These are phyloP conservation scores for Phlyctochytrium planicorne DNA, from an alignment of 192 early-diverging fungal genomes.

Conservation along the genomic window DNA sequence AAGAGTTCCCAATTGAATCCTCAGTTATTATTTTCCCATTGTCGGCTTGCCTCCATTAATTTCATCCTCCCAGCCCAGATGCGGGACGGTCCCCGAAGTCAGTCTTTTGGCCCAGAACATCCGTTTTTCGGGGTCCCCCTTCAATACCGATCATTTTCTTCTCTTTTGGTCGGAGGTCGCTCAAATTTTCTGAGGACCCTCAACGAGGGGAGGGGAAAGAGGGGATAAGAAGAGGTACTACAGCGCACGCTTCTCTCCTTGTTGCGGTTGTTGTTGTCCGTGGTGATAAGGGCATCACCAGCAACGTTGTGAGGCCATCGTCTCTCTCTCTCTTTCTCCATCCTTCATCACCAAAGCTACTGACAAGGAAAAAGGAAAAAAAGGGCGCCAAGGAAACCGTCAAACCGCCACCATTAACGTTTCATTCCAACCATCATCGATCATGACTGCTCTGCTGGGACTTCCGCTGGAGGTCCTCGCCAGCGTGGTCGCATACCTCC, in stretches of 20 bases:
- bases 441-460: not conserved
- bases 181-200: not conserved
- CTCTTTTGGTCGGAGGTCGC: not conserved
- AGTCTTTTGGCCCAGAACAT: too few relatives aligned
- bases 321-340: too few relatives aligned
- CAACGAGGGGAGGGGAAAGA: not conserved
- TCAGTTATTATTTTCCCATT: too few relatives aligned
- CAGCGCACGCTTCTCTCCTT: not conserved
- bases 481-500: not conserved
- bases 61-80: too few relatives aligned
- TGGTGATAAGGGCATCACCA: not conserved
- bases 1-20: too few relatives aligned
- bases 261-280: not conserved
- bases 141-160: too few relatives aligned
- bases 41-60: too few relatives aligned
- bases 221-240: not conserved
- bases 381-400: not conserved
- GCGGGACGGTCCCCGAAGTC: too few relatives aligned
- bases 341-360: too few relatives aligned
- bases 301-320: too few relatives aligned
- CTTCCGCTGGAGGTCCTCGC: not conserved
- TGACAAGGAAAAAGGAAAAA: not conserved
- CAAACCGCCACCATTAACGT: not conserved
- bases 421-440: too few relatives aligned
- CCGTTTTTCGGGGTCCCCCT: too few relatives aligned